A percentile compares a stretch with the other conserved stretches of the same genome.
These are phyloP conservation scores for Zygosaccharomyces pseudobailii DNA, from an alignment of 1,139 yeast species.

Conservation along the genomic window DNA sequence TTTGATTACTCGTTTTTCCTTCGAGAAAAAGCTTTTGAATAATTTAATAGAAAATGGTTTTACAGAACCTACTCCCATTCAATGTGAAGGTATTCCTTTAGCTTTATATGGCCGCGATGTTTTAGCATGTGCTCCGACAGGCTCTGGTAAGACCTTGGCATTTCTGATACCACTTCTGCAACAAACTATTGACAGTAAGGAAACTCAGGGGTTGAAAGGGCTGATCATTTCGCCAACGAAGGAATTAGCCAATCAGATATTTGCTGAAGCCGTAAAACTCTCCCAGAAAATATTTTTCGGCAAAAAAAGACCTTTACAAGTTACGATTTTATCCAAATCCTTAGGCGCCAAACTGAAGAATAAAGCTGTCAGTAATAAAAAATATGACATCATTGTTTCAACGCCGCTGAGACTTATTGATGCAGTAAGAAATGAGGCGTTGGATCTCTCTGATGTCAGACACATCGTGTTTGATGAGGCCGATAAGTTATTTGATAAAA, in stretches of 20 bases:
- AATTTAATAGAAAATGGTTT: constrained; percentile 69
- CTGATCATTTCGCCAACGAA: constrained; percentile 88
- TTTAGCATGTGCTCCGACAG: constrained; percentile 90
- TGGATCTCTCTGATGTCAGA: constrained; percentile 61
- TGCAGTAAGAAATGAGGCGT: constrained; percentile 54
- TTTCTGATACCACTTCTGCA: constrained; percentile 80
- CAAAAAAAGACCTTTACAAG: constrained; percentile 46
- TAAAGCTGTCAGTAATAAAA: constrained; percentile 50
- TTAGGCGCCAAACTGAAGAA: constrained; percentile 66
- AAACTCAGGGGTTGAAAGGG: constrained; percentile 55
- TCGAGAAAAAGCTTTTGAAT: constrained; percentile 57
- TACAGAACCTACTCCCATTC: constrained; percentile 86
- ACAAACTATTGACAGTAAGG: constrained; percentile 31
- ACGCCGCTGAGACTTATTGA: constrained; percentile 90
- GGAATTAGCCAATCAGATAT: constrained; percentile 84
- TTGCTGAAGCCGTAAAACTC: constrained; percentile 59
- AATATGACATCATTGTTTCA: constrained; percentile 75
- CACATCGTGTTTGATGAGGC: constrained; percentile 91
- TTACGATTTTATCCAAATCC: constrained; percentile 71
- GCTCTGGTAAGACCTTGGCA: constrained; percentile 68
- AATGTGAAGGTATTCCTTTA: constrained; percentile 77
- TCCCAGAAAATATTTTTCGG: constrained; percentile 41
- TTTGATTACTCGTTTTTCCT: constrained; percentile 58
- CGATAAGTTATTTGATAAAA: constrained; percentile 85
- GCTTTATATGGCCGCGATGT: constrained; percentile 62